Base-by-base conservation (phyloP, 805 yeast species). In the Nakazawaea ishiwadae region DNA sequence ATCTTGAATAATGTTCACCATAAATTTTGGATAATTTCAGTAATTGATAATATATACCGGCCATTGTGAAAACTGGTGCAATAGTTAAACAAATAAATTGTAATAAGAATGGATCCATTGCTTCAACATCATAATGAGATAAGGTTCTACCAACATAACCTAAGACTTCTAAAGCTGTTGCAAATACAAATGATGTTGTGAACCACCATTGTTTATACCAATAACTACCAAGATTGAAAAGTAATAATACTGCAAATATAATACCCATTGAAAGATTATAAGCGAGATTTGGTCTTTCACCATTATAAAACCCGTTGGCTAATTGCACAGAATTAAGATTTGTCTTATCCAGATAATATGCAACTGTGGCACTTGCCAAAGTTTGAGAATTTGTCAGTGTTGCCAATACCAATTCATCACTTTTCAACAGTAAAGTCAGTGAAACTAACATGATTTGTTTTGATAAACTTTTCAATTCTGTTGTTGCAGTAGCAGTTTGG, bases 51-150 rank as follows among this genome's bases (percentile, higher is more conserved):
- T 88, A 88, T 2, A 87, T 68, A 1, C 90, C 95, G 4, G 84
- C 96, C 85, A 84, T 83, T 36, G 84, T 65, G 58, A 88, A 83
- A 15, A 86, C 87, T 0, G 96, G 96, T 0, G 86, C 91, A 37
- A 88, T 60, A 0, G 90, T 85, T 42, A 86, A 63, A 51, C 81
- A 69, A 43, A 80, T 73, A 48, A 83, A 73, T 58, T 88, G 95
- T 50, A 80, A 59, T 32, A 83, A 54, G 53, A 69, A 88, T 26
- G 68, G 62, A 40, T 70, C 58, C 30, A 60, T 48, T 26, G 62
- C 53, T 11, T 42, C 35, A 37, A 56, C 45, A 47, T 73, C 55
- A 31, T 54, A 46, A 14, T 71, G 66, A 2, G 81, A 67, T 42
- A 73, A 49, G 1, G 71, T 55, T 42, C 96, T 63, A 4, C 81